These are phyloP conservation scores for Clohesyomyces aquaticus DNA, from an alignment of 495 filamentous ascomycete genomes.

Conservation along the genomic window DNA sequence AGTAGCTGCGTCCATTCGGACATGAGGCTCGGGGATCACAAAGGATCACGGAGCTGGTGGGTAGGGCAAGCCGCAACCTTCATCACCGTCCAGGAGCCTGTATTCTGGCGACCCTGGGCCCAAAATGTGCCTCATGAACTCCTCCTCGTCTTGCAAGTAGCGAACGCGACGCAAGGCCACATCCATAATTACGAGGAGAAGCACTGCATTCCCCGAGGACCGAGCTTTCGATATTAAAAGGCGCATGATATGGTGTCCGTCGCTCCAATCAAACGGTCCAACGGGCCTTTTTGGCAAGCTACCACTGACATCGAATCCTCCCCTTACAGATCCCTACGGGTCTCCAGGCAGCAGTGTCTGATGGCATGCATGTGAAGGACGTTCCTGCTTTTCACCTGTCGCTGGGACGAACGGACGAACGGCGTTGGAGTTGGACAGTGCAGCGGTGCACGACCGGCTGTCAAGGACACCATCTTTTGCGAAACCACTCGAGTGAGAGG, in stretches of 20 bases:
- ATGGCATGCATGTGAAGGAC: constrained; percentile 21
- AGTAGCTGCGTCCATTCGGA: background rate
- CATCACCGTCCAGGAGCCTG: no score
- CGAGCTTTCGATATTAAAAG: constrained; percentile 13
- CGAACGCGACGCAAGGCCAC: background rate
- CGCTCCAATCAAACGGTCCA: constrained; percentile 8
- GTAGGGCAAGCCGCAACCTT: no score
- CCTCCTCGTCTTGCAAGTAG: background rate
- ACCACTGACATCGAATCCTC: constrained; percentile 4
- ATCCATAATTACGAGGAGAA: background rate
- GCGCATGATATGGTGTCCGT: constrained; percentile 9
- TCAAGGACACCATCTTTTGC: constrained; percentile 12
- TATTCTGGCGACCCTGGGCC: no score
- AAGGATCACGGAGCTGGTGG: no score
- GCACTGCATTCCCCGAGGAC: constrained; percentile 19
- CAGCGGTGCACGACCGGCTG: constrained; percentile 24
- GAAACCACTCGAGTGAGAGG: background rate
- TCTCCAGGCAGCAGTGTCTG: constrained; percentile 27
- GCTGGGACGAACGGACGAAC: constrained; percentile 22
- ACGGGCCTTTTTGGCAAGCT: background rate
- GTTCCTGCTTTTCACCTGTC: constrained; percentile 16
- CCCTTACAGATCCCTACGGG: constrained; percentile 17
- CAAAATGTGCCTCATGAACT: background rate
- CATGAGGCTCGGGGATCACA: background rate
- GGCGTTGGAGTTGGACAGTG: constrained; percentile 19